Conservation (phyloP, 164 flowering plant genomes). For the grape (Vitis vinifera) region DNA sequence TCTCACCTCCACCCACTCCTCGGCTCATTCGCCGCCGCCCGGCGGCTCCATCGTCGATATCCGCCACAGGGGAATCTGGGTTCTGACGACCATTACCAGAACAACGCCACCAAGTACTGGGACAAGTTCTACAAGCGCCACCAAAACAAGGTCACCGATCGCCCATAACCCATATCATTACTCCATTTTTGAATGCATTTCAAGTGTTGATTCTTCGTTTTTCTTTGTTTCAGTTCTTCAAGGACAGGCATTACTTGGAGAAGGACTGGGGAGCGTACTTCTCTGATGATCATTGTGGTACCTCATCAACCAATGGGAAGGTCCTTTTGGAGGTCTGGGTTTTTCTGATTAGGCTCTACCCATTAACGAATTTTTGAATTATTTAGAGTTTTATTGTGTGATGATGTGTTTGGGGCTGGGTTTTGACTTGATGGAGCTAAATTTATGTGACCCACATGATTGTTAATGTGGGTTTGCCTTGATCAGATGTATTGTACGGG, state of each 20-base stretch:
- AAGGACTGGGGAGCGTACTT: conserved; percentile 50
- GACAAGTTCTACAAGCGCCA: conserved; percentile 42
- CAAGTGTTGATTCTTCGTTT: neutral
- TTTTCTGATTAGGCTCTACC: too few relatives aligned
- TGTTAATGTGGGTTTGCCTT: too few relatives aligned
- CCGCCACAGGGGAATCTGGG: neutral
- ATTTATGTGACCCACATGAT: too few relatives aligned
- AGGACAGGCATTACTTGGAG: conserved; percentile 52
- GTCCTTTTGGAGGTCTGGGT: conserved; percentile 42
- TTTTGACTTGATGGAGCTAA: too few relatives aligned
- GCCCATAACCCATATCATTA: neutral
- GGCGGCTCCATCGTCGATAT: conserved; percentile 2
- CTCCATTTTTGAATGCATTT: neutral
- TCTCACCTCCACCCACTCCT: neutral
- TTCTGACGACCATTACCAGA: conserved; percentile 6
- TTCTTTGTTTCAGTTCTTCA: conserved; percentile 40
- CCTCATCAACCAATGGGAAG: conserved; percentile 16
- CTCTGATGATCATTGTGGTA: conserved; percentile 11
- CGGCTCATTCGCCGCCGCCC: conserved; percentile 5
- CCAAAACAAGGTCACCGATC: conserved; percentile 32
- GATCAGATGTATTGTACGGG: too few relatives aligned
- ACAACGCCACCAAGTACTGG: conserved; percentile 33
- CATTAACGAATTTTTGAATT: neutral
- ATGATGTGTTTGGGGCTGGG: too few relatives aligned
- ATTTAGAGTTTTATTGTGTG: neutral